Base-by-base conservation (phyloP, 257 asterid genomes). In the Catharanthus roseus region DNA sequence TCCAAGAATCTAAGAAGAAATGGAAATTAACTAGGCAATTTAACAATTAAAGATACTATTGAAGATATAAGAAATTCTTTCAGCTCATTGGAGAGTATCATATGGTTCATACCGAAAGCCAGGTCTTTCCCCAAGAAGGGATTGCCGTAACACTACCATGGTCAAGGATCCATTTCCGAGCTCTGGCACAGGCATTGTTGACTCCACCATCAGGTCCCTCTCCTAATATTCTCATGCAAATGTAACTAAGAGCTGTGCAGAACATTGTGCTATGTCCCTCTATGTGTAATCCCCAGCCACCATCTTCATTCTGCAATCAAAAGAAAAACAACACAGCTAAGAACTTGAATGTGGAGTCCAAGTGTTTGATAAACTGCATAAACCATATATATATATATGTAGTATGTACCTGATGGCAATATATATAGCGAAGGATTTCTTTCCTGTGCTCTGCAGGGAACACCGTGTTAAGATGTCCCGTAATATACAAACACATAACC, bases 261-360 rank as follows among this genome's bases (percentile, higher is more conserved):
- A 85, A 85, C 82, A 82, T 82, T 28, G 85, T 78, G 73, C 89
- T 85, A 19, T 49, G 79, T 0, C 89, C 87, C 58, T 85, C 89
- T n/a, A 85, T 73, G 56, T 85, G 89, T 1, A 82, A 68, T n/a
- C 89, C 87, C 89, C 87, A 82, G 0, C 87, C 89, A 21, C 87
- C 89, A 74, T 85, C 89, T 54, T 78, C 85, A 44, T 85, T 85
- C 89, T 80, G 69, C 45, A 45, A 33, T 24, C 18, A 3, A 31
- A 44, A 60, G 61, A 21, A 56, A 21, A 21, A 23, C 47, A 63
- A 61, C 28, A n/a, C 28, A 34, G 26, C 34, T 34, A 34, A 34
- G 47, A 34, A 62, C n/a, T 62, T 62, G 23, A 39, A 2, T 19
- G 11, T 10, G 39, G 6, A 34, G 29, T 3, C 67, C 45, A 62